These are phyloP conservation scores for Boletus vinaceobasis DNA, from an alignment of 768 basidiomycete species.

Conservation along the genomic window DNA sequence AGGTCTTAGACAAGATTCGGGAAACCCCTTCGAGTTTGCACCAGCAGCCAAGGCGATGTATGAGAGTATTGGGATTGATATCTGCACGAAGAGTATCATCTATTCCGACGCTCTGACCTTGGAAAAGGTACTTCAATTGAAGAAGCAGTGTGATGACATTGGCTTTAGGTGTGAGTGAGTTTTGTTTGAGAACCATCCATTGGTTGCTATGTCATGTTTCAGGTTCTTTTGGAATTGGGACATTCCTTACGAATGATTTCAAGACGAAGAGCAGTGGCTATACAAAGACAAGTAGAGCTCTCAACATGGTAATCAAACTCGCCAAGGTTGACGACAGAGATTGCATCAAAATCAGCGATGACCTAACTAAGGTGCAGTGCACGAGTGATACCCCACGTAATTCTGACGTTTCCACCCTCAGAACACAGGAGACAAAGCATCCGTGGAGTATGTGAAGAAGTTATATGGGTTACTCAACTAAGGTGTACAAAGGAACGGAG, in stretches of 20 bases:
- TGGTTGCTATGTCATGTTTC: not conserved
- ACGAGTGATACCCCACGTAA: not conserved
- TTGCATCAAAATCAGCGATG: constrained; percentile 94
- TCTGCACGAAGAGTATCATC: constrained; percentile 63
- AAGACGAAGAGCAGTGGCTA: constrained; percentile 39
- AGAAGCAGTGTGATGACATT: constrained; percentile 67
- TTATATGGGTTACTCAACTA: constrained; percentile 10
- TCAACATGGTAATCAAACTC: constrained; percentile 97
- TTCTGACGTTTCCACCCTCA: constrained; percentile 20
- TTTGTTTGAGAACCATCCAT: not conserved
- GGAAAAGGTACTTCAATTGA: constrained; percentile 64
- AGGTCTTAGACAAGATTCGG: constrained; percentile 90
- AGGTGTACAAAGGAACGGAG: not conserved
- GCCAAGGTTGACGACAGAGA: constrained; percentile 65
- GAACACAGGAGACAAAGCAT: constrained; percentile 68
- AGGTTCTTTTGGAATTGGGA: constrained; percentile 95
- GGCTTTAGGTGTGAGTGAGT: constrained; percentile 57
- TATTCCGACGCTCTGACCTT: constrained; percentile 82
- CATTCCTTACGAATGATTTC: constrained; percentile 90
- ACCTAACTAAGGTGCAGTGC: constrained; percentile 65
- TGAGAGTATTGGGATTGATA: constrained; percentile 63
- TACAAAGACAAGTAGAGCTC: constrained; percentile 65
- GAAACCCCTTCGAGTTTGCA: constrained; percentile 83
- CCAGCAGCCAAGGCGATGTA: constrained; percentile 71
- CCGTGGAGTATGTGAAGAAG: constrained; percentile 56